Evolutionary conservation across 2,329 filamentous ascomycete species (phyloP).

Genomic region (Zymoseptoria crescenta): DNA sequence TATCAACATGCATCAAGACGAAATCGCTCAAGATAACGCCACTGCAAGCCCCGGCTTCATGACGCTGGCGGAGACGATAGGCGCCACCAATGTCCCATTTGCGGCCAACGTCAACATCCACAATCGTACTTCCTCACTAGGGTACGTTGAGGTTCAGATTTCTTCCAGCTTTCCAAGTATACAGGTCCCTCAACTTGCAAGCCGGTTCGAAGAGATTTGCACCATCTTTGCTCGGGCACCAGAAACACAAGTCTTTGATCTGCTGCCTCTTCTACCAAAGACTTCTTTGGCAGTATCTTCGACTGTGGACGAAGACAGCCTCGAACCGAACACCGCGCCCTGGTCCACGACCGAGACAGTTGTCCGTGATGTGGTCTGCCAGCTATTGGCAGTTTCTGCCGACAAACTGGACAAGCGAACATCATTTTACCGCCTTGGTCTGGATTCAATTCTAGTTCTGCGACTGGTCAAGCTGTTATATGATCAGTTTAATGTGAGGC

Average conservation of each 20-base stretch:
- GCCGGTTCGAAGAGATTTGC: neutral
- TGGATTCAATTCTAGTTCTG: conserved; percentile 14
- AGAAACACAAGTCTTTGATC: neutral
- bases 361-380: conserved; percentile 2
- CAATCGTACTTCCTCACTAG: neutral
- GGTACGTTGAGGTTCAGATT: neutral
- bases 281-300: neutral
- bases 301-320: neutral
- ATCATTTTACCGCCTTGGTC: conserved; percentile 11
- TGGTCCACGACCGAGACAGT: conserved; percentile 6
- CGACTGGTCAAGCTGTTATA: conserved; percentile 8
- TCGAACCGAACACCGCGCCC: neutral
- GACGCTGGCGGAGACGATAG: neutral
- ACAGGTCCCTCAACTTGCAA: neutral
- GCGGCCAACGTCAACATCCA: neutral
- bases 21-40: neutral
- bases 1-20: neutral
- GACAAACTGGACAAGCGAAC: conserved; percentile 7
- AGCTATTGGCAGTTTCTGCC: conserved; percentile 1
- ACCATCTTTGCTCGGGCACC: neutral
- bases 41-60: neutral
- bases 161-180: neutral
- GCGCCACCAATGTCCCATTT: neutral
- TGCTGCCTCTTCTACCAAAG: neutral
- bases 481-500: conserved; percentile 5